Percentiles rank a stretch among this genome's conserved stretches.
These are phyloP conservation scores for Diaporthe caulivora DNA, from an alignment of 2,329 filamentous ascomycete genomes.

Conservation along the genomic window DNA sequence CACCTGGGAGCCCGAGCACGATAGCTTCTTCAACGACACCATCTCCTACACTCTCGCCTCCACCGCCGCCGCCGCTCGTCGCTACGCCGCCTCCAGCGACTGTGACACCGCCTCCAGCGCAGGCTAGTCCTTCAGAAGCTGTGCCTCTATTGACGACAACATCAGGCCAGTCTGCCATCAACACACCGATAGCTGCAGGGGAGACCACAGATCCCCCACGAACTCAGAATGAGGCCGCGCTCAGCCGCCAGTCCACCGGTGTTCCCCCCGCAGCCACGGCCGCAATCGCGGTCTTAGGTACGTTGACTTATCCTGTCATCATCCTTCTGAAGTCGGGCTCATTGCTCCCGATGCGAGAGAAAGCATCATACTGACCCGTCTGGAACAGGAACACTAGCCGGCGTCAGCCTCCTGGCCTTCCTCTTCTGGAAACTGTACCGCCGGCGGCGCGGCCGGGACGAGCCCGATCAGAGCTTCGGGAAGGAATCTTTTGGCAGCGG, in stretches of 20 bases:
- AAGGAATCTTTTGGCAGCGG: background rate
- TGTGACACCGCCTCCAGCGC: background rate
- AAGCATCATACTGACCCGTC: constrained; percentile 1
- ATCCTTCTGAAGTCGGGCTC: background rate
- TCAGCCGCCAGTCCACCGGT: background rate
- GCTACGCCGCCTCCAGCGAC: constrained; percentile 3
- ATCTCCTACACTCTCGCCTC: background rate
- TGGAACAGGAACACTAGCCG: constrained; percentile 18
- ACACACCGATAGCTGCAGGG: background rate
- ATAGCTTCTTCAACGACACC: constrained; percentile 8
- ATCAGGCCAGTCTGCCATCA: constrained; percentile 14
- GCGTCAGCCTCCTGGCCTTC: constrained; percentile 14
- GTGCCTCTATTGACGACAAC: background rate
- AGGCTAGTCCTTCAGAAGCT: background rate
- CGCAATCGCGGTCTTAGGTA: constrained; percentile 7
- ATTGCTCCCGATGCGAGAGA: background rate
- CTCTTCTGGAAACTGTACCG: constrained; percentile 22
- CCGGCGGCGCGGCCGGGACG: constrained; percentile 6
- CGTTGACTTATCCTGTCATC: background rate
- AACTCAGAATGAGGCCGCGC: background rate
- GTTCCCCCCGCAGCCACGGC: background rate
- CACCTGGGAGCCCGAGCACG: constrained; percentile 8
- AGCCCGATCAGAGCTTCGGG: background rate
- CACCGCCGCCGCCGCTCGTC: background rate
- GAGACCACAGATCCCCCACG: constrained; percentile 16